Base-by-base conservation (phyloP, 73 alveolate species). In the Paramecium octaurelia region DNA sequence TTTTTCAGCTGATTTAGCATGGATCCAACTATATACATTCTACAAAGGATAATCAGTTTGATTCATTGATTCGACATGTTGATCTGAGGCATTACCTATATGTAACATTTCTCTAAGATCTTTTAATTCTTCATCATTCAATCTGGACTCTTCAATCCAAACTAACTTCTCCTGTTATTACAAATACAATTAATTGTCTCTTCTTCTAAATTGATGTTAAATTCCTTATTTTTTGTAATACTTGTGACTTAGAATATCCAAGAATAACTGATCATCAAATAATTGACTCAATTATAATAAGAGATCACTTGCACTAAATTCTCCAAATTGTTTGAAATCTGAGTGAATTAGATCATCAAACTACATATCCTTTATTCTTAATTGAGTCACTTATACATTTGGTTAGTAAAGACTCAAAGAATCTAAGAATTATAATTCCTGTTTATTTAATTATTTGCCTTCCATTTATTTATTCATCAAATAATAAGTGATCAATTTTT, bases 361-460 rank as follows among this genome's bases (percentile, higher is more conserved):
- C 6, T 75, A 12, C 8, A 75, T n/a, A 12, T 75, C 88, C n/a
- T 29, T 29, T 6, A 75, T 38, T 1, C n/a, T 7, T 38, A 75
- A 75, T 35, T 75, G n/a, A 38, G 88, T 75, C 9, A 75, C 59
- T 29, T 34, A 35, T 11, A 75, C 59, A 38, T 75, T 38, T 16
- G 88, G 88, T 35, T 34, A 10, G n/a, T 75, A 75, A 38, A 75
- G 88, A 38, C 8, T 23, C 40, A 75, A 75, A 16, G 58, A 29
- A 75, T 75, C 60, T 42, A 75, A 75, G 54, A 75, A 75, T 75
- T 75, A 2, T 42, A 38, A 38, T 75, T 75, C 88, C 11, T 75
- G 4, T 4, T 75, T n/a, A 38, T 35, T 75, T 35, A 75, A n/a
- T 36, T 75, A 38, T 9, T 75, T 11, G 2, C 88, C 88, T 4